These are phyloP conservation scores for Mycena haematopus DNA, from an alignment of 768 basidiomycete species.

Conservation along the genomic window DNA sequence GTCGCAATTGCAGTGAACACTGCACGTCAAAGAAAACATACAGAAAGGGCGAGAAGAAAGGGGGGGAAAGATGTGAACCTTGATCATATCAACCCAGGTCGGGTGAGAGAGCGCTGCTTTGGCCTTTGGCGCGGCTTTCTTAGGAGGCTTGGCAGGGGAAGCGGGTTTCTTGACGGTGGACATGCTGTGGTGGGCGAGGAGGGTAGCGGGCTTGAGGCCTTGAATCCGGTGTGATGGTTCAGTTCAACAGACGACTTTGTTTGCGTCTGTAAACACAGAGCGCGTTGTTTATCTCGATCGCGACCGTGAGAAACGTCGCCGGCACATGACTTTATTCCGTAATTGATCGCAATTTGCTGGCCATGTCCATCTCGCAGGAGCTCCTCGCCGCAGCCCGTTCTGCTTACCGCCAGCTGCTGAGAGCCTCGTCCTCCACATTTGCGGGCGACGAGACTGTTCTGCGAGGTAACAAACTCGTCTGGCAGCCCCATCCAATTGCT, in stretches of 20 bases:
- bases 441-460: conserved; percentile 60
- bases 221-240: not conserved
- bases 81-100: conserved; percentile 80
- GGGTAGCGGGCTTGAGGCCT: not conserved
- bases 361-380: conserved; percentile 61
- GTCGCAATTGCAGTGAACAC: not conserved
- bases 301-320: not conserved
- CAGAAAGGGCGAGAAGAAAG: conserved; percentile 13
- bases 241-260: not conserved
- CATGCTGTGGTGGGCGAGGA: not conserved
- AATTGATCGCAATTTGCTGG: not conserved
- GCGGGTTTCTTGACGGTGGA: conserved; percentile 8
- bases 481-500: conserved; percentile 33
- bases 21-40: not conserved
- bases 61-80: conserved; percentile 47
- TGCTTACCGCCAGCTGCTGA: conserved; percentile 74
- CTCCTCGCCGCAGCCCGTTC: conserved; percentile 73
- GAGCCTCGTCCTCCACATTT: conserved; percentile 73
- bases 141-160: conserved; percentile 20
- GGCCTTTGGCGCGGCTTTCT: conserved; percentile 43
- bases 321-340: too few species aligned
- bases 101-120: conserved; percentile 60
- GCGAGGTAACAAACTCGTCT: conserved; percentile 2
- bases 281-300: conserved; percentile 6
- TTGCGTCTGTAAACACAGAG: not conserved